phyloP scores from a whole-genome alignment of 148 eudicot species.

The Persicaria tinctoria region DNA sequence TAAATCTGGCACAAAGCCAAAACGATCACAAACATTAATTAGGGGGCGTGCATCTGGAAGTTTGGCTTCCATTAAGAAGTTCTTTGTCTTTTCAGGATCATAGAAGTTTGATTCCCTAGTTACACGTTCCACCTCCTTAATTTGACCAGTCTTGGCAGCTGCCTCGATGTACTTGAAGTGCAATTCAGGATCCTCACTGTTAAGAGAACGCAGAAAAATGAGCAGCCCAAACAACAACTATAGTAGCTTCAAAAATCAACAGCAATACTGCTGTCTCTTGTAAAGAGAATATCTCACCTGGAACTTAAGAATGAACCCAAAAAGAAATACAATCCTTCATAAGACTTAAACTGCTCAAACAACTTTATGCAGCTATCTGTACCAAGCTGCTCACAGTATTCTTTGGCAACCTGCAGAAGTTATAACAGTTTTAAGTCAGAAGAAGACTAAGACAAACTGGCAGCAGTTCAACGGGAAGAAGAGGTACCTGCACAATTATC shows the following conservation, averaged over 20 bases:
- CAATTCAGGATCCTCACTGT: constrained; percentile 94
- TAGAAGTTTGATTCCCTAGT: constrained; percentile 93
- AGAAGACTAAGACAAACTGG: not conserved
- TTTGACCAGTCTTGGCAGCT: constrained; percentile 98
- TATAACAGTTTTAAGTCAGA: constrained; percentile 3
- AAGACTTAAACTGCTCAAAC: constrained; percentile 94
- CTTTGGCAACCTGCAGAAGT: constrained; percentile 83
- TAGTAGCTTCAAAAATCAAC: constrained; percentile 6
- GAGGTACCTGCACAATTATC: constrained; percentile 89
- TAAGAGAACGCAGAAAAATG: constrained; percentile 1
- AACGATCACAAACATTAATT: constrained; percentile 92
- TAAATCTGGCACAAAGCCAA: constrained; percentile 92
- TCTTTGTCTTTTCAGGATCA: constrained; percentile 89
- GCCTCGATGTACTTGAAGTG: constrained; percentile 98
- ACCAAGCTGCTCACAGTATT: constrained; percentile 88
- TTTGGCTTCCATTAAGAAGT: constrained; percentile 95
- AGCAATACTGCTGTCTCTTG: constrained; percentile 7
- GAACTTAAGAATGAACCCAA: constrained; percentile 92
- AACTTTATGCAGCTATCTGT: constrained; percentile 83
- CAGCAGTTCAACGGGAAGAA: not conserved
- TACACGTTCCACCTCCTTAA: constrained; percentile 96
- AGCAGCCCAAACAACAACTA: not conserved
- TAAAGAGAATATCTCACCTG: constrained; percentile 42
- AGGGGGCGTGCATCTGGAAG: constrained; percentile 98
- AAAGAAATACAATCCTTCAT: constrained; percentile 93